These are phyloP conservation scores for Conoideocrella luteorostrata DNA, from an alignment of 2,329 filamentous ascomycete genomes.

Conservation along the genomic window DNA sequence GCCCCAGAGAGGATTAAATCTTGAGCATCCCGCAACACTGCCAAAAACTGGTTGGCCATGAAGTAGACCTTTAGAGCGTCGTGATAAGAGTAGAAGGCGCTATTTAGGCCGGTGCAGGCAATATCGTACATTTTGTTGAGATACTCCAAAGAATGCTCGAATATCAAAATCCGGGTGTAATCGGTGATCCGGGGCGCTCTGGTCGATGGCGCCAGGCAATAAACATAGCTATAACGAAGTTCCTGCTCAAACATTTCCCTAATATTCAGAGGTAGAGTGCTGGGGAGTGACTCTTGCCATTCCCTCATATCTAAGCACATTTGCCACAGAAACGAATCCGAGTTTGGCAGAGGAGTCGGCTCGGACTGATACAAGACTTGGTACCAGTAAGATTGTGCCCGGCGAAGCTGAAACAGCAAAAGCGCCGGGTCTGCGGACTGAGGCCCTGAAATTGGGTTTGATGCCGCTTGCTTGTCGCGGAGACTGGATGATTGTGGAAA, in stretches of 20 bases:
- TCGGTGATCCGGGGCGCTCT: slow-evolving; percentile 66
- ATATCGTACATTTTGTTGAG: slow-evolving; percentile 67
- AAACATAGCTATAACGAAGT: slow-evolving; percentile 82
- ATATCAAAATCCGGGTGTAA: slow-evolving; percentile 74
- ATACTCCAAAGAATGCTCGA: slow-evolving; percentile 81
- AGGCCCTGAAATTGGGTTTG: slow-evolving; percentile 36
- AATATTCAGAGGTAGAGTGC: slow-evolving; percentile 56
- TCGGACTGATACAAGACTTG: slow-evolving; percentile 80
- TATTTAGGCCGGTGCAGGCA: slow-evolving; percentile 50
- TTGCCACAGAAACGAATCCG: slow-evolving; percentile 67
- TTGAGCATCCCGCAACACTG: slow-evolving; percentile 51
- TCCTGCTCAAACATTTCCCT: slow-evolving; percentile 80
- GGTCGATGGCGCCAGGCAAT: slow-evolving; percentile 76
- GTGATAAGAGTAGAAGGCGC: slow-evolving; percentile 74
- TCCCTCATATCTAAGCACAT: slow-evolving; percentile 69
- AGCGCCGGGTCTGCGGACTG: slow-evolving; percentile 62
- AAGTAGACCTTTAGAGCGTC: slow-evolving; percentile 82
- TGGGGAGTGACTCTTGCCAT: slow-evolving; percentile 75
- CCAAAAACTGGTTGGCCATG: slow-evolving; percentile 57
- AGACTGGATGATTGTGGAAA: slow-evolving; percentile 53
- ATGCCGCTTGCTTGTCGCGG: slow-evolving; percentile 35
- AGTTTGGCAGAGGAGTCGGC: slow-evolving; percentile 59
- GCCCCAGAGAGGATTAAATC: slow-evolving; percentile 49
- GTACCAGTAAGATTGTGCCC: slow-evolving; percentile 83
- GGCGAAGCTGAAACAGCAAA: slow-evolving; percentile 75